These are phyloP conservation scores for Xylaria sp. DNA, from an alignment of 2,329 filamentous ascomycete species.

Conservation along the genomic window DNA sequence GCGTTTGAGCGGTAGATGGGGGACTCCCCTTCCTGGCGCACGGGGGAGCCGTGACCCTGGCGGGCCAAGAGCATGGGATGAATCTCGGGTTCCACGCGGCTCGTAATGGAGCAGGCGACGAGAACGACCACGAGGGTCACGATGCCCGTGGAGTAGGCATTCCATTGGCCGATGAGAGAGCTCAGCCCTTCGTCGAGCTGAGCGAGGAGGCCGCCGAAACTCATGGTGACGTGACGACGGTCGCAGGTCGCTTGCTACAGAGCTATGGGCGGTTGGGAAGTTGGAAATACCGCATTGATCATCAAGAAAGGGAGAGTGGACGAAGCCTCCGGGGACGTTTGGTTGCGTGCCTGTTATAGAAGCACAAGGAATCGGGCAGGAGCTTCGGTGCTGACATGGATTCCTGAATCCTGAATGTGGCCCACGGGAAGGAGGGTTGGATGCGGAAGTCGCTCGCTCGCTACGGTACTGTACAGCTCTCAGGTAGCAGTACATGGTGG, in stretches of 20 bases:
- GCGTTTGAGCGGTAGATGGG: conserved; percentile 86
- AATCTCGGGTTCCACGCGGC: conserved; percentile 83
- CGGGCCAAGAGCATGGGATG: conserved; percentile 91
- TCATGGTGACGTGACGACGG: conserved; percentile 44
- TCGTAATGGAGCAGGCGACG: conserved; percentile 76
- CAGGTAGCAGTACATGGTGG: conserved; percentile 13
- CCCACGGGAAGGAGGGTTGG: conserved; percentile 14
- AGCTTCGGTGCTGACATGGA: conserved; percentile 29
- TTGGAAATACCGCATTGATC: conserved; percentile 1
- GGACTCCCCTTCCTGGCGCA: conserved; percentile 86
- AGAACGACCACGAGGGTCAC: conserved; percentile 72
- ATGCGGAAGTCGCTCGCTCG: conserved; percentile 7
- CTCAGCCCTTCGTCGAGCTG: conserved; percentile 78
- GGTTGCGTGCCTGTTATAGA: too few relatives aligned
- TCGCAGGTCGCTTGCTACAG: conserved; percentile 15
- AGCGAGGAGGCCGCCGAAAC: conserved; percentile 66
- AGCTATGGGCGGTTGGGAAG: conserved; percentile 10
- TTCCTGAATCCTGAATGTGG: conserved; percentile 14
- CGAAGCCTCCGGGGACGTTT: conserved; percentile 11
- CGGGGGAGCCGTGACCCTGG: conserved; percentile 80
- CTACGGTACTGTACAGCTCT: conserved; percentile 1
- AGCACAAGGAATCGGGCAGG: conserved; percentile 21
- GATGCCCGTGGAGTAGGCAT: conserved; percentile 79
- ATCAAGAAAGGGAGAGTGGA: neutral
- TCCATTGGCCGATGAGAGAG: conserved; percentile 80